Evolutionary conservation across 768 basidiomycete species (phyloP).

Genomic region (Russula lepida): DNA sequence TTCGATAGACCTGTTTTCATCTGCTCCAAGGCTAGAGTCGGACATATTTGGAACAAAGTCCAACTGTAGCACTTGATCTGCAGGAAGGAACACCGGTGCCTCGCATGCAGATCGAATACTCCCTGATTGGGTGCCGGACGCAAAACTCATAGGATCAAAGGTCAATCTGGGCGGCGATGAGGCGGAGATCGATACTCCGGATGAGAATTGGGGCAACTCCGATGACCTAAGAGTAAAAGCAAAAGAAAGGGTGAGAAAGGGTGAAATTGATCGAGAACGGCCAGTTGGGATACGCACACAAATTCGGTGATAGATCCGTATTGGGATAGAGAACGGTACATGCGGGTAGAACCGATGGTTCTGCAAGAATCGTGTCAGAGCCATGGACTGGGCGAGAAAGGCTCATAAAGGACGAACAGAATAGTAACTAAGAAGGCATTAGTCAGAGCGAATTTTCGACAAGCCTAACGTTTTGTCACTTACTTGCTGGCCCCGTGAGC

Average conservation of each 20-base stretch:
- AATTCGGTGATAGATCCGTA: slow-evolving; percentile 9
- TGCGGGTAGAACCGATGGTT: slow-evolving; percentile 6
- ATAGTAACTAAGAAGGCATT: neutral
- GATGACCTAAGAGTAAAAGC: neutral
- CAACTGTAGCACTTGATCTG: neutral
- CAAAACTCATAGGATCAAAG: neutral
- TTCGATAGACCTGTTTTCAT: neutral
- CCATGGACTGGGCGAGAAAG: neutral
- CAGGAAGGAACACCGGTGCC: neutral
- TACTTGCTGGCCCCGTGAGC: neutral
- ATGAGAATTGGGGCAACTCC: neutral
- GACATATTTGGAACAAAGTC: neutral
- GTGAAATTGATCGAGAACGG: neutral
- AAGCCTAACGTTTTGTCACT: neutral
- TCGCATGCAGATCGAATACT: neutral
- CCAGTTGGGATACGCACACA: neutral
- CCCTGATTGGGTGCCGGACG: neutral
- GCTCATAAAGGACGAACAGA: neutral
- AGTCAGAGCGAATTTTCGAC: neutral
- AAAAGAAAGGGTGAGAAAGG: neutral
- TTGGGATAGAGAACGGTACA: slow-evolving; percentile 5
- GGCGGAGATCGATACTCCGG: too few species aligned
- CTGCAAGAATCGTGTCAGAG: neutral
- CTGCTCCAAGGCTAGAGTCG: neutral
- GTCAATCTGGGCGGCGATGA: neutral